Evolutionary conservation across 2,329 filamentous ascomycete species (phyloP).

Genomic region (Ceratocystis cacaofunesta): DNA sequence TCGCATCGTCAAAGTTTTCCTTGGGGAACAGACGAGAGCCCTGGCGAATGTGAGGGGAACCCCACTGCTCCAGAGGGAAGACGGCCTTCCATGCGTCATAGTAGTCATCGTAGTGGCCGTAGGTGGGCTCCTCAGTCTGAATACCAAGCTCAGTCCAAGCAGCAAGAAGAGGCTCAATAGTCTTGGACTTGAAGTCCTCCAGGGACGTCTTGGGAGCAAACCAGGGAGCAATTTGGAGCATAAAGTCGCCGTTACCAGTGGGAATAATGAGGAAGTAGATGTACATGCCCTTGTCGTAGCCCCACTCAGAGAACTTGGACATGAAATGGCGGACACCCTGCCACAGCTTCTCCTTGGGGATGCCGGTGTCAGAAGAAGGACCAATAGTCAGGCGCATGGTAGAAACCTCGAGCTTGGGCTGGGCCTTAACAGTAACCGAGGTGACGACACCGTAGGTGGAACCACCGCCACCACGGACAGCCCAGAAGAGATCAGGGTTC

Average conservation of each 20-base stretch:
- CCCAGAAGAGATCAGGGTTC: conserved; percentile 36
- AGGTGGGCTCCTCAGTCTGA: conserved; percentile 17
- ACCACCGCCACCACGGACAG: conserved; percentile 32
- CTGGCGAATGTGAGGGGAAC: conserved; percentile 11
- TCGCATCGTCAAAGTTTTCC: conserved; percentile 21
- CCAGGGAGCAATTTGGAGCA: conserved; percentile 23
- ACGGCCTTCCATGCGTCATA: conserved; percentile 23
- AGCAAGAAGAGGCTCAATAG: conserved; percentile 23
- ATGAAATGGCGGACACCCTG: conserved; percentile 27
- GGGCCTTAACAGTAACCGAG: conserved; percentile 26
- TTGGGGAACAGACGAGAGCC: conserved; percentile 25
- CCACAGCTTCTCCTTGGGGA: conserved; percentile 24
- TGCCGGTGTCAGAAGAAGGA: conserved; percentile 24
- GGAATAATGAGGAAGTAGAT: conserved; percentile 21
- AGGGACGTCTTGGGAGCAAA: conserved; percentile 21
- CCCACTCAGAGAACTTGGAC: conserved; percentile 19
- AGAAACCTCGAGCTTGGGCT: conserved; percentile 24
- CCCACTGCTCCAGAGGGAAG: conserved; percentile 17
- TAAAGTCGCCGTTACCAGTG: conserved; percentile 21
- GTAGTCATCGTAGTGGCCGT: conserved; percentile 21
- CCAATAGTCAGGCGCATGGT: conserved; percentile 23
- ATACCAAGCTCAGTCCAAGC: conserved; percentile 27
- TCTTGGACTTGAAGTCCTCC: conserved; percentile 25
- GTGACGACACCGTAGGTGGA: conserved; percentile 32
- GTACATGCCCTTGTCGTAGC: conserved; percentile 16